phyloP scores from a whole-genome alignment of 192 early-diverging fungal species.

The Backusella australiensis region DNA sequence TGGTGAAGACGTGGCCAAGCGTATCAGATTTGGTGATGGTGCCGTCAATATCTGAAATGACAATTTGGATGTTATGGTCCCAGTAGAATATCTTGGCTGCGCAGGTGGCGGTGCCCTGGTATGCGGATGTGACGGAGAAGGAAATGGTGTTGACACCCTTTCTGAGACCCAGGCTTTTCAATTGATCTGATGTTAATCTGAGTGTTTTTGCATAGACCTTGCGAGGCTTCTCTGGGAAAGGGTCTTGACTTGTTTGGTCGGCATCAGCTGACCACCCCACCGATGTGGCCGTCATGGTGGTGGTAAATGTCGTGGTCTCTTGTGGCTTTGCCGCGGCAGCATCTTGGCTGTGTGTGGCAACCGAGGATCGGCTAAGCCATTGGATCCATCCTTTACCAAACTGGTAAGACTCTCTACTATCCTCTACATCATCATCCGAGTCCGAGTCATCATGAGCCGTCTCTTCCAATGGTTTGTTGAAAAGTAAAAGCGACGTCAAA shows the following conservation, averaged over 20 bases:
- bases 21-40: slow-evolving; percentile 99
- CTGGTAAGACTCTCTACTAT: slow-evolving; percentile 31
- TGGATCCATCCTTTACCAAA: slow-evolving; percentile 38
- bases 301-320: slow-evolving; percentile 32
- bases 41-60: slow-evolving; percentile 98
- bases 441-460: slow-evolving; percentile 44
- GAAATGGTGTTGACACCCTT: slow-evolving; percentile 87
- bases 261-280: slow-evolving; percentile 25
- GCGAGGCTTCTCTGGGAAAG: background rate
- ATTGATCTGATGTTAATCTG: slow-evolving; percentile 88
- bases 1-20: slow-evolving; percentile 94
- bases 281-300: slow-evolving; percentile 30
- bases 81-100: slow-evolving; percentile 89
- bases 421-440: background rate
- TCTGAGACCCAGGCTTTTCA: slow-evolving; percentile 74
- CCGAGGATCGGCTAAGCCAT: slow-evolving; percentile 39
- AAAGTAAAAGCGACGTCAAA: slow-evolving; percentile 56
- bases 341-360: background rate
- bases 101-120: slow-evolving; percentile 78
- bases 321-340: background rate
- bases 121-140: slow-evolving; percentile 77
- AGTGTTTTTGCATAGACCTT: slow-evolving; percentile 84
- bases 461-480: slow-evolving; percentile 21
- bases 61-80: slow-evolving; percentile 78
- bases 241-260: background rate